Evolutionary conservation across 192 early-diverging fungal genomes (phyloP), one percentile per base, ranked within the genome.

Genomic region (Podila epigama): DNA sequence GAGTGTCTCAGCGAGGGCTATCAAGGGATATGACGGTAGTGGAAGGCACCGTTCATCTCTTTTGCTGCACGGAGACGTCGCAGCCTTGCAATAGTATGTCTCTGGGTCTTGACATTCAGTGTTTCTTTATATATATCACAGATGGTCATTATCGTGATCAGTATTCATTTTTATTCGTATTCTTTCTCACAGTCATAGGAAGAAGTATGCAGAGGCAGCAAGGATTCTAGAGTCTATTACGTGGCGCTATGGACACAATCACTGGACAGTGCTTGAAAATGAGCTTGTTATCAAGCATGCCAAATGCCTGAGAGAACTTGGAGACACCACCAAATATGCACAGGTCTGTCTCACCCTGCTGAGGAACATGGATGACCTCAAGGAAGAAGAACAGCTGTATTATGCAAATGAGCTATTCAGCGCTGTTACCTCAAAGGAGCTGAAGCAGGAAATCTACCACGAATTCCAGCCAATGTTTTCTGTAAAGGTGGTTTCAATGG

Each of bases 41-140:
- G 68, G 69, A 13, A 83, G 93, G 33, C 63, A 79, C 37, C 81
- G 89, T 56, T 90, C 91, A 5, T 83, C 87, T 2, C 59, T 87
- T 28, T 81, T 89, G 31, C 54, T 94, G 22, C 91, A 91, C 52
- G 86, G 89, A 2, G 94, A 96, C 69, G 87, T 95, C 42, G 93
- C 93, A 3, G 75, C 86, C 6, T 73, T 96, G 8, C 84, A 90
- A 75, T 95, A 87, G 93, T 94, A 88, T 77, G 89, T 69, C 33
- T 28, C 31, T 6, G 10, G 3, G 13, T 11, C 5, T 25, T 27
- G 28, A 44, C 22, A 27, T 35, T 39, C 55, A 8, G n/a, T 31
- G 9, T 27, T 13, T 32, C 9, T 51, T 28, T 37, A 5, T 0
- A 5, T 13, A 18, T 8, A 35, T 11, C 6, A 44, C 42, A 31